These are phyloP conservation scores for Raphanus hybrid DNA, from an alignment of 441 rosid genomes.

Conservation along the genomic window DNA sequence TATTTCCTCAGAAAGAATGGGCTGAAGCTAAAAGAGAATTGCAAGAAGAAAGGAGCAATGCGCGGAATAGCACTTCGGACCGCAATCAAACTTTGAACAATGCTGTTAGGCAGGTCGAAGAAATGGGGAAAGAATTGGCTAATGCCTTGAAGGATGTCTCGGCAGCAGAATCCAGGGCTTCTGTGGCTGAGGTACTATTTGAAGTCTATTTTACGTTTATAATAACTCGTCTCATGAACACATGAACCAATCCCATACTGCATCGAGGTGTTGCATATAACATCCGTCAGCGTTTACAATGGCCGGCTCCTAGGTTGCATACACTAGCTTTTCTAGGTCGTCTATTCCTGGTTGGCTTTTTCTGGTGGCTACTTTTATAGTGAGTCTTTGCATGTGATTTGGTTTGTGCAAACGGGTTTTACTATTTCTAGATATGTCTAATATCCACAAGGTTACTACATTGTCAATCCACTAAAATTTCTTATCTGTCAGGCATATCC, in stretches of 20 bases:
- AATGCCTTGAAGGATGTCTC: conserved; percentile 78
- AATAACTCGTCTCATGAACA: conserved; percentile 20
- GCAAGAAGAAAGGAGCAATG: conserved; percentile 82
- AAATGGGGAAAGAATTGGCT: conserved; percentile 80
- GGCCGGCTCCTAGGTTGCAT: conserved; percentile 17
- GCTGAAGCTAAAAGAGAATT: conserved; percentile 90
- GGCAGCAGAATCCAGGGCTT: conserved; percentile 87
- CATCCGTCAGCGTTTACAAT: not conserved
- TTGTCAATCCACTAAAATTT: conserved; percentile 19
- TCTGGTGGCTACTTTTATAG: conserved; percentile 22
- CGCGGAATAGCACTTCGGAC: conserved; percentile 65
- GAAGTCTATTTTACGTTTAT: conserved; percentile 14
- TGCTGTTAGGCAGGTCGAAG: conserved; percentile 89
- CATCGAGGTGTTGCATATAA: conserved; percentile 7
- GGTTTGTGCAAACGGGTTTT: conserved; percentile 17
- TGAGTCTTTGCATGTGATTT: conserved; percentile 27
- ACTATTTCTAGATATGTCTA: conserved; percentile 17
- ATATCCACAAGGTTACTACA: conserved; percentile 1
- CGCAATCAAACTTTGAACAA: conserved; percentile 75
- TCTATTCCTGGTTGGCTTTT: conserved; percentile 17
- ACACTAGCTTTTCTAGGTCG: not conserved
- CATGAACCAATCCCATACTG: conserved; percentile 13
- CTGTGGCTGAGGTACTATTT: conserved; percentile 82
- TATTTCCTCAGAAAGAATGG: conserved; percentile 84
- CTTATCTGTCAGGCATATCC: conserved; percentile 15